phyloP scores from a whole-genome alignment of 225 moss, liverwort and hornwort species.

The Lunularia cruciata region DNA sequence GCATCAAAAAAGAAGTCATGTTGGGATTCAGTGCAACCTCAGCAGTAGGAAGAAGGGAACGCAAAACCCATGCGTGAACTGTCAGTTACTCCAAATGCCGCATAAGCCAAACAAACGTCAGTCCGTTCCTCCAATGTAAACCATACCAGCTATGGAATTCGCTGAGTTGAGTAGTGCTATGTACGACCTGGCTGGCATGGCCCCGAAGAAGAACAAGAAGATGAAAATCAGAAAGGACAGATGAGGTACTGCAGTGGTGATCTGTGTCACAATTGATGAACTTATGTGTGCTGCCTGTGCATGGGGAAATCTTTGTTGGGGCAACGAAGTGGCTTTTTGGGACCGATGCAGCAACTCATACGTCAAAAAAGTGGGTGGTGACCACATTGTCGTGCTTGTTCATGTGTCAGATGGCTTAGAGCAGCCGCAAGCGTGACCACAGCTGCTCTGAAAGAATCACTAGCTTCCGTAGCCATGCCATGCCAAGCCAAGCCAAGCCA shows the following conservation, averaged over 20 bases:
- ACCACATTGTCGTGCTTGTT: conserved; percentile 3
- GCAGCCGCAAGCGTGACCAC: not conserved
- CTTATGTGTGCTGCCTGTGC: not conserved
- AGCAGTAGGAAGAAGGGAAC: too few relatives aligned
- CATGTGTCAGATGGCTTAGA: conserved; percentile 14
- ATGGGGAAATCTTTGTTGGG: conserved; percentile 15
- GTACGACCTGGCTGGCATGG: not conserved
- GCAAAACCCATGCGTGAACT: too few relatives aligned
- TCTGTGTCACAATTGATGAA: not conserved
- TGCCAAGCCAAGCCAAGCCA: too few relatives aligned
- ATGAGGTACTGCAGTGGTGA: conserved; percentile 2
- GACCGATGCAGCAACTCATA: not conserved
- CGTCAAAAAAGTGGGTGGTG: conserved; percentile 13
- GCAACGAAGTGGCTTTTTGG: conserved; percentile 2
- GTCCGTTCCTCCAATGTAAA: too few relatives aligned
- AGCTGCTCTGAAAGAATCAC: too few relatives aligned
- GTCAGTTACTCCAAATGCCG: too few relatives aligned
- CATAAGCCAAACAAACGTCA: too few relatives aligned
- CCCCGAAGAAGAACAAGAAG: too few relatives aligned
- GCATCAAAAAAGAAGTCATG: too few relatives aligned
- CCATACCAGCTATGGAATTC: not conserved
- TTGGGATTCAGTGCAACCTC: too few relatives aligned
- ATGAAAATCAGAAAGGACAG: not conserved
- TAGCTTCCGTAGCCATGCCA: not conserved
- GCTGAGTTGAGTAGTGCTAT: not conserved